These are phyloP conservation scores for Vigna radiata DNA, from an alignment of 306 rosid genomes.

Conservation along the genomic window DNA sequence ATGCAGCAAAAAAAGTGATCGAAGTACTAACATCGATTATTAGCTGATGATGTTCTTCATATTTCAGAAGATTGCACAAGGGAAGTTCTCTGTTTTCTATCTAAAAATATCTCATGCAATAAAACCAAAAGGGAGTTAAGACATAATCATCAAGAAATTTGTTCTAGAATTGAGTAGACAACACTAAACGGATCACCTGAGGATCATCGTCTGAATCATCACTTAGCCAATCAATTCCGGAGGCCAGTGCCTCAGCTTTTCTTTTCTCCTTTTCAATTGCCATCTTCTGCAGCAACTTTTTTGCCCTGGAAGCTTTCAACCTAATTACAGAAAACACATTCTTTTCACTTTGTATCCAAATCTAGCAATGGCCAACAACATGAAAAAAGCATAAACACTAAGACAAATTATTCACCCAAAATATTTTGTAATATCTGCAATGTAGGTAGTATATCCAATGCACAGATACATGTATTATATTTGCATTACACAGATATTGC, in stretches of 20 bases:
- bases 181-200: slow-evolving; percentile 45
- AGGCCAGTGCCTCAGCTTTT: slow-evolving; percentile 77
- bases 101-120: slow-evolving; percentile 48
- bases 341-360: slow-evolving; percentile 1
- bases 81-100: slow-evolving; percentile 64
- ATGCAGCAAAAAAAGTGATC: slow-evolving; percentile 18
- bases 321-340: slow-evolving; percentile 50
- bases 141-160: slow-evolving; percentile 26
- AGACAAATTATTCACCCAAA: background rate
- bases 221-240: slow-evolving; percentile 74
- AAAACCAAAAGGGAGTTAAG: slow-evolving; percentile 38
- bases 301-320: slow-evolving; percentile 83
- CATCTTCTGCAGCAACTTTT: slow-evolving; percentile 70
- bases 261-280: slow-evolving; percentile 67
- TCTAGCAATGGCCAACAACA: slow-evolving; percentile 14
- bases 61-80: slow-evolving; percentile 69
- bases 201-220: slow-evolving; percentile 83
- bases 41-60: slow-evolving; percentile 72
- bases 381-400: background rate
- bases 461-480: background rate
- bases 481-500: background rate
- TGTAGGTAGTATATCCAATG: background rate
- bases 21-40: slow-evolving; percentile 72
- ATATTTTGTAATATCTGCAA: slow-evolving; percentile 1
- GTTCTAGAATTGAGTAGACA: slow-evolving; percentile 24